A percentile compares a stretch with the other conserved stretches of the same genome.
Conservation (phyloP, 805 yeast genomes). For the Ascoidea asiatica region DNA sequence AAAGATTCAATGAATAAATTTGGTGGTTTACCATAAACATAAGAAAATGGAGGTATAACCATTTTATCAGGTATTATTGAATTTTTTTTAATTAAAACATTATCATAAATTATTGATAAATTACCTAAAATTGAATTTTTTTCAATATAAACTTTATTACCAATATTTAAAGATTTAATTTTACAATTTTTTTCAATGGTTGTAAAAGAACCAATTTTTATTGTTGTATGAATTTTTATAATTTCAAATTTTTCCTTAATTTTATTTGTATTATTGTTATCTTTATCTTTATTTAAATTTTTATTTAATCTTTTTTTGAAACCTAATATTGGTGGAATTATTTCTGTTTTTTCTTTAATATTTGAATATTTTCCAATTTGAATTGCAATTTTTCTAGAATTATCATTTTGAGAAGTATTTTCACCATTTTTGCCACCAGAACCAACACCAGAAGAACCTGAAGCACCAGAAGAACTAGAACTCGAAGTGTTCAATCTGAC, state of each 20-base stretch:
- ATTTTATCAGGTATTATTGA: conserved; percentile 24
- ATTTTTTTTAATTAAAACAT: conserved; percentile 29
- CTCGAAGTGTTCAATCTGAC: conserved; percentile 9
- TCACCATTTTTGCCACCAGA: neutral
- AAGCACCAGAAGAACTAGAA: neutral
- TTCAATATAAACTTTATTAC: conserved; percentile 34
- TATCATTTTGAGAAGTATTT: neutral
- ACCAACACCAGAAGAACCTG: neutral
- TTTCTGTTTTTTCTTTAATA: conserved; percentile 16
- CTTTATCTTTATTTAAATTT: neutral
- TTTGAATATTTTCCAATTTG: conserved; percentile 29
- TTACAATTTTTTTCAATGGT: conserved; percentile 20
- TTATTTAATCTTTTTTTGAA: neutral
- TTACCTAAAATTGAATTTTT: conserved; percentile 21
- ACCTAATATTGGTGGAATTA: conserved; percentile 19
- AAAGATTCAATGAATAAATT: conserved; percentile 9
- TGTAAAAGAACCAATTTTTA: conserved; percentile 29
- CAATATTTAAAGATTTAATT: conserved; percentile 24
- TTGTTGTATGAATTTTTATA: conserved; percentile 13
- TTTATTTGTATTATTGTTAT: too few relatives aligned
- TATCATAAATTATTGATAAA: conserved; percentile 28
- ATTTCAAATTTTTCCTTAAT: too few relatives aligned
- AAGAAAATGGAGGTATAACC: conserved; percentile 35
- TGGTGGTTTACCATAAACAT: conserved; percentile 16
- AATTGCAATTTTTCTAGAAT: conserved; percentile 15